A percentile compares a stretch with the other conserved stretches of the same genome.
Conservation (phyloP, 768 basidiomycete species). For the Mycena belliarum region DNA sequence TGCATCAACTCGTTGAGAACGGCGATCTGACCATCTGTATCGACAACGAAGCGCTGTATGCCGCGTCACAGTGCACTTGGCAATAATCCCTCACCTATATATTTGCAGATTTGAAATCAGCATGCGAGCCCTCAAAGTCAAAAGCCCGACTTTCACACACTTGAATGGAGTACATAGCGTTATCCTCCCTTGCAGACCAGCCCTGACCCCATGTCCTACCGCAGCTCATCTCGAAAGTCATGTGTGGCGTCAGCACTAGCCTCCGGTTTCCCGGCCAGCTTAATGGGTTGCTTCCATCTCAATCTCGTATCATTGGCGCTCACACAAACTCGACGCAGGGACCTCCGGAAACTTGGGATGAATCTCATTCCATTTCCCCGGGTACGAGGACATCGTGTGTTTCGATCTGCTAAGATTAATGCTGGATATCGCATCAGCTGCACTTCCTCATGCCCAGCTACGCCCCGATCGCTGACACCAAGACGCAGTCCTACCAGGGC, state of each 20-base stretch:
- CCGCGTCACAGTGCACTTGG: conserved; percentile 8
- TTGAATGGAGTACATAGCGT: conserved; percentile 65
- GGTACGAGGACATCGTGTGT: conserved; percentile 40
- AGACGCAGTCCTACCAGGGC: conserved; percentile 59
- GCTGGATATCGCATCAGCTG: conserved; percentile 54
- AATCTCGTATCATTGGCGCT: background rate
- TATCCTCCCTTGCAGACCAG: background rate
- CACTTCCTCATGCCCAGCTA: conserved; percentile 98
- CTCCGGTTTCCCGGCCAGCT: conserved; percentile 92
- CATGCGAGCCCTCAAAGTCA: conserved; percentile 62
- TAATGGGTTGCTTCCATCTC: conserved; percentile 61
- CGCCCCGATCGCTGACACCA: conserved; percentile 80
- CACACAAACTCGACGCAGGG: conserved; percentile 35
- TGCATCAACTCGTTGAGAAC: conserved; percentile 89
- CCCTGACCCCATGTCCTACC: background rate
- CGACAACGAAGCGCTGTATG: conserved; percentile 85
- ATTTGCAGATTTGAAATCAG: conserved; percentile 68
- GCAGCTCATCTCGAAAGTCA: conserved; percentile 81
- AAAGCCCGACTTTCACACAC: conserved; percentile 62
- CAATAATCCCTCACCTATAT: background rate
- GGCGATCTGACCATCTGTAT: conserved; percentile 83
- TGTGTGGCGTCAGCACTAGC: conserved; percentile 93
- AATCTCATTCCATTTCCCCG: conserved; percentile 97
- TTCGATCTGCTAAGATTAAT: background rate
- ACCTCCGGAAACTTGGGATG: conserved; percentile 87